Conservation (phyloP, 1,139 yeast genomes). For the Suhomyces coccinellae region DNA sequence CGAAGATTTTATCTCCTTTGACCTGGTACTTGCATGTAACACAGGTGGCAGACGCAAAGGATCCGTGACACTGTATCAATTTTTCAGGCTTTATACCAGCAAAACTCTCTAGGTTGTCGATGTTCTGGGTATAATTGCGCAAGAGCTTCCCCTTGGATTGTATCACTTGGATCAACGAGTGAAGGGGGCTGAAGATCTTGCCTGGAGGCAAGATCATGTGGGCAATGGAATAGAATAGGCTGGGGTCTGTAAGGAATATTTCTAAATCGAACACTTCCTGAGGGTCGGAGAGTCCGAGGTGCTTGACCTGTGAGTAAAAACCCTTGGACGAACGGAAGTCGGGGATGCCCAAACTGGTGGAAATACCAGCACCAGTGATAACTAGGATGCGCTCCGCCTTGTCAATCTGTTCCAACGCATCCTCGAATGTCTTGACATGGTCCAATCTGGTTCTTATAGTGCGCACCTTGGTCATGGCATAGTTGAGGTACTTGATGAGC, state of each 20-base stretch:
- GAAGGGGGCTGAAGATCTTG: conserved; percentile 76
- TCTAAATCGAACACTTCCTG: conserved; percentile 89
- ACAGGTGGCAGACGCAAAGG: conserved; percentile 90
- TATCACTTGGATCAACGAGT: conserved; percentile 72
- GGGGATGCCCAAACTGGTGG: conserved; percentile 90
- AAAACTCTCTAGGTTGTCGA: conserved; percentile 84
- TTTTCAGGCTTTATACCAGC: conserved; percentile 75
- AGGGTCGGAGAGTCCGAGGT: conserved; percentile 77
- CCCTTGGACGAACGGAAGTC: conserved; percentile 93
- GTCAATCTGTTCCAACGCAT: conserved; percentile 54
- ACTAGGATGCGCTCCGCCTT: conserved; percentile 68
- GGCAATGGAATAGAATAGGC: conserved; percentile 83
- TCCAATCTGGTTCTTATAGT: conserved; percentile 54
- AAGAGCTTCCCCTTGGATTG: conserved; percentile 78
- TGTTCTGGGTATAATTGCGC: conserved; percentile 91
- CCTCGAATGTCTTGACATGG: conserved; percentile 57
- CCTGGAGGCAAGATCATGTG: conserved; percentile 84
- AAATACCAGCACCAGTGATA: conserved; percentile 94
- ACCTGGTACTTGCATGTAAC: conserved; percentile 71
- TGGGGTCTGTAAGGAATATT: conserved; percentile 75
- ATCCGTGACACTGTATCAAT: conserved; percentile 93
- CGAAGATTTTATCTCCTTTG: conserved; percentile 66
- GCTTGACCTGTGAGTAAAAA: conserved; percentile 69
- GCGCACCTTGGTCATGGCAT: conserved; percentile 61
- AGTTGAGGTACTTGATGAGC: conserved; percentile 53